phyloP scores from a whole-genome alignment of 2,329 filamentous ascomycete genomes.

The Endoconidiophora polonica region DNA sequence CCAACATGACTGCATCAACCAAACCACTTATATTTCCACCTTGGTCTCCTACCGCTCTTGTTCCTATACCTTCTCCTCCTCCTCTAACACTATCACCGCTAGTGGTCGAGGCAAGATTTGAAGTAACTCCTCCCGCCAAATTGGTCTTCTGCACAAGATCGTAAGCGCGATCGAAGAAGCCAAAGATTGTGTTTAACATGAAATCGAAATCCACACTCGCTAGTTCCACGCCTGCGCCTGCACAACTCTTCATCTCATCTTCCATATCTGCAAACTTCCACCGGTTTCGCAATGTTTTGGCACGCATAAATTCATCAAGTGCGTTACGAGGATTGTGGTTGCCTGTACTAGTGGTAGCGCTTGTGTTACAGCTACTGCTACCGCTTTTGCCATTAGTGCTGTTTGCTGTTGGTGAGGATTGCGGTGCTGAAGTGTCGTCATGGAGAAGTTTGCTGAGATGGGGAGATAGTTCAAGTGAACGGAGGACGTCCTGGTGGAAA shows the following conservation, averaged over 20 bases:
- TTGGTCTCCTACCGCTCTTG: not conserved
- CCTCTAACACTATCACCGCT: not conserved
- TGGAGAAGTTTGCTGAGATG: slow-evolving; percentile 35
- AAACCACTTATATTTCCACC: not conserved
- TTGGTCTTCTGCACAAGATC: slow-evolving; percentile 32
- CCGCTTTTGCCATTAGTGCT: not conserved
- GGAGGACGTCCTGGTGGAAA: slow-evolving; percentile 55
- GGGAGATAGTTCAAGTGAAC: slow-evolving; percentile 36
- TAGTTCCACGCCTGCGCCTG: slow-evolving; percentile 22
- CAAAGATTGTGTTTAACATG: slow-evolving; percentile 41
- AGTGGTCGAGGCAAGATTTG: no score
- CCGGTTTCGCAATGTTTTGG: slow-evolving; percentile 53
- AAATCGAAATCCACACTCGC: slow-evolving; percentile 43
- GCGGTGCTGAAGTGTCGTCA: slow-evolving; percentile 12
- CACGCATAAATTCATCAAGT: slow-evolving; percentile 40
- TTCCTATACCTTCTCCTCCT: slow-evolving; percentile 10
- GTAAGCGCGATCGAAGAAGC: slow-evolving; percentile 42
- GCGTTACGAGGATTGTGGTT: no score
- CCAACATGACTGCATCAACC: slow-evolving; percentile 9
- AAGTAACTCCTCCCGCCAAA: slow-evolving; percentile 7
- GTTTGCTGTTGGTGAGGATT: not conserved
- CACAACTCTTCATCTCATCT: slow-evolving; percentile 16
- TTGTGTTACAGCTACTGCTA: not conserved
- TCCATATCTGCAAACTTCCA: slow-evolving; percentile 52
- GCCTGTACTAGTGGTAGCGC: slow-evolving; percentile 19